phyloP scores from a whole-genome alignment of 139 green algal genomes.

The Eudorina sp. region DNA sequence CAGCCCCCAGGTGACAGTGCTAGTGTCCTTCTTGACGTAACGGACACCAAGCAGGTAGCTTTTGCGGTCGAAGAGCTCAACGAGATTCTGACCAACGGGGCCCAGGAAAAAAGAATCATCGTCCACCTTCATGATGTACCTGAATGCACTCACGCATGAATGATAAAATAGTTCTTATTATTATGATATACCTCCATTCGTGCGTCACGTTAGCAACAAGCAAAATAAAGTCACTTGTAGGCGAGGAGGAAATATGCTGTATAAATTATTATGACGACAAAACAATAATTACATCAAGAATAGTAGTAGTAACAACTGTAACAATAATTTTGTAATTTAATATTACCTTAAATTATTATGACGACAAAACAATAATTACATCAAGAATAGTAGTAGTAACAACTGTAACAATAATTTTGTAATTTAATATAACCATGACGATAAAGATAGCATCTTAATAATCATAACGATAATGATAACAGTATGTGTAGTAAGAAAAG shows the following conservation, averaged over 20 bases:
- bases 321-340: too few species aligned
- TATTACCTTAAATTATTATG: too few species aligned
- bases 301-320: too few species aligned
- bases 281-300: background rate
- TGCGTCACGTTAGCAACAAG: background rate
- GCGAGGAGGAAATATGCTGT: background rate
- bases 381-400: too few species aligned
- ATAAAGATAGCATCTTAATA: too few species aligned
- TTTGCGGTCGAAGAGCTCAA: background rate
- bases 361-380: too few species aligned
- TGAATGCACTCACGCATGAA: background rate
- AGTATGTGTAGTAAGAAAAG: too few species aligned
- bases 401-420: too few species aligned
- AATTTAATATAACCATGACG: too few species aligned
- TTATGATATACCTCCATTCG: too few species aligned
- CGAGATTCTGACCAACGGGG: background rate
- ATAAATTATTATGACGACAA: background rate
- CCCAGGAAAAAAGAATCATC: constrained; percentile 6
- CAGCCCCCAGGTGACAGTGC: constrained; percentile 2
- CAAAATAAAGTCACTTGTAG: background rate
- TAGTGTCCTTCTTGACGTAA: background rate
- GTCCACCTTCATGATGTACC: constrained; percentile 21
- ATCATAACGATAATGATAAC: too few species aligned
- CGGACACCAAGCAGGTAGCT: background rate
- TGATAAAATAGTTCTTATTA: too few species aligned